Conservation (phyloP, 495 filamentous ascomycete genomes). For the Xylaria acuta region DNA sequence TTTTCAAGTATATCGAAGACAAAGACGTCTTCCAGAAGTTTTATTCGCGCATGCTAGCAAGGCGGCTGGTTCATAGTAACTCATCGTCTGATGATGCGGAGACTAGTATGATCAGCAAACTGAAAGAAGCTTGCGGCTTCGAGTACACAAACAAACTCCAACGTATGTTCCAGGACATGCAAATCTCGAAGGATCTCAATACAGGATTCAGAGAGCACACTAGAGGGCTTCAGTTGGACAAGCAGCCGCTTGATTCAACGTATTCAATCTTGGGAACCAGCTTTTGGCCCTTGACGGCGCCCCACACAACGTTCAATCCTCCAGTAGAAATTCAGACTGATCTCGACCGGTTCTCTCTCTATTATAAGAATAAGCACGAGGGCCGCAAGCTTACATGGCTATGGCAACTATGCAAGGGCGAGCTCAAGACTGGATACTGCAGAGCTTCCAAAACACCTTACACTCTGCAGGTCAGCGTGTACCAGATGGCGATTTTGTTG, state of each 20-base stretch:
- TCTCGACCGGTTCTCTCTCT: constrained; percentile 84
- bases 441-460: constrained; percentile 87
- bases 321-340: constrained; percentile 85
- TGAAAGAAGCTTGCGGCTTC: constrained; percentile 98
- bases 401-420: constrained; percentile 98
- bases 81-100: constrained; percentile 97
- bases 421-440: constrained; percentile 91
- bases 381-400: constrained; percentile 97
- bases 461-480: constrained; percentile 97
- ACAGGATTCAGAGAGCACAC: constrained; percentile 70
- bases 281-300: constrained; percentile 93
- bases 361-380: constrained; percentile 94
- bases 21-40: constrained; percentile 99
- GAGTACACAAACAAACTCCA: constrained; percentile 99
- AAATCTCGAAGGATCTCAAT: constrained; percentile 97
- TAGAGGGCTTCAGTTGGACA: constrained; percentile 50
- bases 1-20: constrained; percentile 99
- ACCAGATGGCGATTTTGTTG: constrained; percentile 96
- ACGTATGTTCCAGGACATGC: constrained; percentile 99
- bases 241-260: constrained; percentile 72
- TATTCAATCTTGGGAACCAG: constrained; percentile 94
- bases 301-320: constrained; percentile 83
- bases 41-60: constrained; percentile 95
- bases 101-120: constrained; percentile 98
- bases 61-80: constrained; percentile 90